Percentiles rank a stretch among this genome's conserved stretches.
These are phyloP conservation scores for Mitragyna speciosa DNA, from an alignment of 257 asterid genomes.

Conservation along the genomic window DNA sequence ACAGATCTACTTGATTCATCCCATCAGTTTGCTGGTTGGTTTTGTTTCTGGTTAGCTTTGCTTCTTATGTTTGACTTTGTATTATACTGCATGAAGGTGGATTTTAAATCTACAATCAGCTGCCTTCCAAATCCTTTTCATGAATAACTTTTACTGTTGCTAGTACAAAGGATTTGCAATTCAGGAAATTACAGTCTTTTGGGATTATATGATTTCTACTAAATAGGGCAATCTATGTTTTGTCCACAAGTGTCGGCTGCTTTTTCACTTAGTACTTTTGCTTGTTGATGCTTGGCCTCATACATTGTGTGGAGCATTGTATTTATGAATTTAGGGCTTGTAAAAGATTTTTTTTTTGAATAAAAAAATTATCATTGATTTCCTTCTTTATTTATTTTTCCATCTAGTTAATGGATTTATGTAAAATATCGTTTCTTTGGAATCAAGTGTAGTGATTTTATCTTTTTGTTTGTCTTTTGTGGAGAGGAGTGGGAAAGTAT, in stretches of 20 bases:
- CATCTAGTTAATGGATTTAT: neutral
- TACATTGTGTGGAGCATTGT: neutral
- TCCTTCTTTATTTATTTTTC: neutral
- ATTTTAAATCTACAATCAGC: neutral
- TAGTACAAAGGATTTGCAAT: neutral
- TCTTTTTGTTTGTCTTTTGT: slow-evolving; percentile 23
- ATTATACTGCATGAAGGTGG: neutral
- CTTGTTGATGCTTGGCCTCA: neutral
- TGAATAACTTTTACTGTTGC: neutral
- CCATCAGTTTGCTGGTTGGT: neutral
- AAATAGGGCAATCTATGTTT: too few relatives aligned
- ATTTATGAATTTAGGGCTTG: neutral
- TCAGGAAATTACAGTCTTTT: neutral
- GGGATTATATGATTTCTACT: too few relatives aligned
- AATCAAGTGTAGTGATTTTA: slow-evolving; percentile 1
- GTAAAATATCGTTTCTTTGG: neutral
- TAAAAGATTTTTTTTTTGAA: neutral
- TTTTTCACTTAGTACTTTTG: neutral
- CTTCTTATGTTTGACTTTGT: too few relatives aligned
- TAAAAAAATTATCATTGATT: neutral
- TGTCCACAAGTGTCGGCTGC: too few relatives aligned
- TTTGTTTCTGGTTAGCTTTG: neutral
- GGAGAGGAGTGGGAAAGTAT: slow-evolving; percentile 78
- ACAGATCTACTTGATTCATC: neutral
- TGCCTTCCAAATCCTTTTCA: neutral